These are phyloP conservation scores for Salmacisia buchloeana DNA, from an alignment of 1,284 basidiomycete species.

Conservation along the genomic window DNA sequence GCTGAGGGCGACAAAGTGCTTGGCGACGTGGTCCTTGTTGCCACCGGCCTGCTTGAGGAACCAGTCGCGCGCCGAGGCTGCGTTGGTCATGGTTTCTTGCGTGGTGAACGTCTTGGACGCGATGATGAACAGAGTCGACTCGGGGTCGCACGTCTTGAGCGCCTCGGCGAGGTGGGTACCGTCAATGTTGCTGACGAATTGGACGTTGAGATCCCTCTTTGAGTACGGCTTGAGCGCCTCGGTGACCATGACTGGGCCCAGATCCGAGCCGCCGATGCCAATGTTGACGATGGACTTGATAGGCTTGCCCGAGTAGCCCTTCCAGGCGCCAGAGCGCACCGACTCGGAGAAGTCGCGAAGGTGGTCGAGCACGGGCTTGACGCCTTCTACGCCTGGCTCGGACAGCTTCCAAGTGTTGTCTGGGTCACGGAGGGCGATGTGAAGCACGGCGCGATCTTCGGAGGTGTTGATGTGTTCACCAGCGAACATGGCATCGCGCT, in stretches of 20 bases:
- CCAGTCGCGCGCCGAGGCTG: conserved; percentile 87
- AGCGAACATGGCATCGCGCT: conserved; percentile 85
- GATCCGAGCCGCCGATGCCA: conserved; percentile 94
- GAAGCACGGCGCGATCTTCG: conserved; percentile 90
- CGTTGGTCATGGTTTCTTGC: conserved; percentile 98
- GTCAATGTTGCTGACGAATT: conserved; percentile 97
- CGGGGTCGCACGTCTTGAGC: conserved; percentile 73
- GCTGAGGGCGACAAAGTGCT: conserved; percentile 96
- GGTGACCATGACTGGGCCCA: conserved; percentile 97
- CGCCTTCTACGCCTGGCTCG: conserved; percentile 76
- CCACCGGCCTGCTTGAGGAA: conserved; percentile 68
- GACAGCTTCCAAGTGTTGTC: conserved; percentile 61
- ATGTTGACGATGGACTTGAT: conserved; percentile 97
- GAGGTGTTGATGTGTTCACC: conserved; percentile 98
- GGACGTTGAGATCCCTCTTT: conserved; percentile 76
- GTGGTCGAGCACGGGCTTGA: conserved; percentile 76
- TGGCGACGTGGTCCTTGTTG: conserved; percentile 80
- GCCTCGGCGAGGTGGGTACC: conserved; percentile 94
- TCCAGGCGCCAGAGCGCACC: conserved; percentile 81
- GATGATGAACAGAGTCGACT: conserved; percentile 93
- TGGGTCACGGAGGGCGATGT: conserved; percentile 87
- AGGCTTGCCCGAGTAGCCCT: conserved; percentile 91
- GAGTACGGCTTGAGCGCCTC: conserved; percentile 92
- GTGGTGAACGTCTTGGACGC: conserved; percentile 99
- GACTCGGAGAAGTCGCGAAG: conserved; percentile 84